Evolutionary conservation across 129 eudicot genomes (phyloP).

Genomic region (Flaveria ramosissima): DNA sequence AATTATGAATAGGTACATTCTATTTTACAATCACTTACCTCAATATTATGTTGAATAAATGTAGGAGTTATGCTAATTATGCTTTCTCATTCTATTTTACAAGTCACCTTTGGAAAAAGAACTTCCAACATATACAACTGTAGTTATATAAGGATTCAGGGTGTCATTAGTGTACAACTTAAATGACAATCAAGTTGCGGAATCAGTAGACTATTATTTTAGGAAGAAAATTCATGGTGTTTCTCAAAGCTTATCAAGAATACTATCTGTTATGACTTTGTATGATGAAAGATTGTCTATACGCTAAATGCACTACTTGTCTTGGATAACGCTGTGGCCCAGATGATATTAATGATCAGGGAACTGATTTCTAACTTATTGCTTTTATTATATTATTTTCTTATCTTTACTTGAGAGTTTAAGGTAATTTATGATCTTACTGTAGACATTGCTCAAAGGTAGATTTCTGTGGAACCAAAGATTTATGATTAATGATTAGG

Average conservation of each 20-base stretch:
- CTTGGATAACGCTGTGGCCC: not conserved
- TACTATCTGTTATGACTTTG: not conserved
- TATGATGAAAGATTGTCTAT: not conserved
- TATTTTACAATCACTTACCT: not conserved
- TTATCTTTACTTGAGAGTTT: not conserved
- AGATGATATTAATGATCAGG: not conserved
- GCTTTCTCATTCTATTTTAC: not conserved
- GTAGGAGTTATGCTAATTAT: not conserved
- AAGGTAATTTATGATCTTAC: slow-evolving; percentile 2
- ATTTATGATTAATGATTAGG: slow-evolving; percentile 9
- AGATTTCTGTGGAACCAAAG: slow-evolving; percentile 67
- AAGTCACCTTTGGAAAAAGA: not conserved
- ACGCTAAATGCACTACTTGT: not conserved
- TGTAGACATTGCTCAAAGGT: slow-evolving; percentile 64
- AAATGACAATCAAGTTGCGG: not conserved
- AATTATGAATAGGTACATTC: not conserved
- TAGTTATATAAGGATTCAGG: not conserved
- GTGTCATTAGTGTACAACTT: not conserved
- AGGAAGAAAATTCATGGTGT: not conserved
- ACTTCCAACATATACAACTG: not conserved
- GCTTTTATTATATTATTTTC: not conserved
- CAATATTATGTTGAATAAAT: not conserved
- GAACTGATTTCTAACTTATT: not conserved
- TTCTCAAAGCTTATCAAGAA: not conserved
- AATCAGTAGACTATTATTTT: not conserved